These are phyloP conservation scores for Trichoderma breve DNA, from an alignment of 2,329 filamentous ascomycete species.

Conservation along the genomic window DNA sequence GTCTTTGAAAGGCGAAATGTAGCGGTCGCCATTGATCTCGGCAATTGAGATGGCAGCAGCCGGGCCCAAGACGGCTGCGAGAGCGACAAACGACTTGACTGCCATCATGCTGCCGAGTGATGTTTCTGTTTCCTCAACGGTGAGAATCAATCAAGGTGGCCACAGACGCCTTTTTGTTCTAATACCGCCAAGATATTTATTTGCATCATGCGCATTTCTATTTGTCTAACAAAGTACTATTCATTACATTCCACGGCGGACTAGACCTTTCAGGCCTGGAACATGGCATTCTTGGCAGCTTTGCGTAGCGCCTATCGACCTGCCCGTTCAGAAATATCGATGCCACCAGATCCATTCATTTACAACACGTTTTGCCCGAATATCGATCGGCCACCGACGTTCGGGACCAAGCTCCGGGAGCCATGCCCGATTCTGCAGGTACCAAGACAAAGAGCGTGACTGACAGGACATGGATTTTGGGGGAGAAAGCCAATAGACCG, in stretches of 20 bases:
- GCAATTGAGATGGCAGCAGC: slow-evolving; percentile 49
- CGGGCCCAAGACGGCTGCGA: slow-evolving; percentile 31
- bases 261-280: neutral
- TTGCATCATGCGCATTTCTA: neutral
- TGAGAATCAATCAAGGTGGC: neutral
- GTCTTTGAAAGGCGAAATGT: slow-evolving; percentile 59
- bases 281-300: neutral
- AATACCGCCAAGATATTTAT: neutral
- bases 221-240: neutral
- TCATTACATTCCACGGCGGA: neutral
- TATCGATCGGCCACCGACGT: neutral
- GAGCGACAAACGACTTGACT: slow-evolving; percentile 21
- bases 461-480: neutral
- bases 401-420: neutral
- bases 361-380: neutral
- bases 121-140: neutral
- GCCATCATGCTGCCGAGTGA: neutral
- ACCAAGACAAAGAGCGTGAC: neutral
- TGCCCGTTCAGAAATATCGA: neutral
- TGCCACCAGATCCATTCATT: neutral
- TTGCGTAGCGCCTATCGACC: neutral
- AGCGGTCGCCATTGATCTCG: slow-evolving; percentile 65
- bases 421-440: slow-evolving; percentile 7
- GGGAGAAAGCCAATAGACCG: neutral
- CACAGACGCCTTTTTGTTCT: neutral